Base-by-base conservation (phyloP, 306 rosid species). In the Begonia fuchsioides region DNA sequence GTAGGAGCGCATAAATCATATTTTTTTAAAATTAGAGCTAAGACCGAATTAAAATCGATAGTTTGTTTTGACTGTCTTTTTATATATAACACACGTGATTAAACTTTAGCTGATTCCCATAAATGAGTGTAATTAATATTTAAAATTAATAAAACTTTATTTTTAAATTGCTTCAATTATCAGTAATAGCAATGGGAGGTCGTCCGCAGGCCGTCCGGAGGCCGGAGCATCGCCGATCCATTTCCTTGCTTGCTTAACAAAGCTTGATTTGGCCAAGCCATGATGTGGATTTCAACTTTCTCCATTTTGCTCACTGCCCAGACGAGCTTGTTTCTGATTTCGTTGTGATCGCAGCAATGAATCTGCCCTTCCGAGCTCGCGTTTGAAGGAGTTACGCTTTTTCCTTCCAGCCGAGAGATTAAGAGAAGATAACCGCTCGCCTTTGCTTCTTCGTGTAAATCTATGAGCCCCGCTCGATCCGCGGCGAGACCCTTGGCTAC, bases 131-230 rank as follows among this genome's bases (percentile, higher is more conserved):
- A n/a, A n/a, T n/a, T n/a, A n/a, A n/a, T n/a, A n/a, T n/a, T n/a
- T n/a, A n/a, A n/a, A n/a, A n/a, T n/a, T n/a, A n/a, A n/a, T n/a
- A n/a, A n/a, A n/a, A n/a, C n/a, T n/a, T n/a, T n/a, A n/a, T n/a
- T n/a, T n/a, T n/a, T n/a, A n/a, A n/a, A n/a, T n/a, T n/a, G n/a
- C n/a, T n/a, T n/a, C n/a, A n/a, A n/a, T n/a, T n/a, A n/a, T n/a
- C n/a, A n/a, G n/a, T n/a, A n/a, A n/a, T n/a, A n/a, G n/a, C n/a
- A n/a, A n/a, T n/a, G n/a, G n/a, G n/a, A n/a, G n/a, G n/a, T n/a
- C n/a, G n/a, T n/a, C n/a, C n/a, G n/a, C n/a, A 0, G 8, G 35
- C 35, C 79, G 18, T 81, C 77, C 1, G 76, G 81, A 39, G 92
- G 74, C 0, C 75, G 79, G 13, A 78, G 82, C 13, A 63, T 69